Evolutionary conservation across 257 asterid genomes (phyloP), one percentile per base, ranked within the genome.

Genomic region (Cynanchum wilfordii): DNA sequence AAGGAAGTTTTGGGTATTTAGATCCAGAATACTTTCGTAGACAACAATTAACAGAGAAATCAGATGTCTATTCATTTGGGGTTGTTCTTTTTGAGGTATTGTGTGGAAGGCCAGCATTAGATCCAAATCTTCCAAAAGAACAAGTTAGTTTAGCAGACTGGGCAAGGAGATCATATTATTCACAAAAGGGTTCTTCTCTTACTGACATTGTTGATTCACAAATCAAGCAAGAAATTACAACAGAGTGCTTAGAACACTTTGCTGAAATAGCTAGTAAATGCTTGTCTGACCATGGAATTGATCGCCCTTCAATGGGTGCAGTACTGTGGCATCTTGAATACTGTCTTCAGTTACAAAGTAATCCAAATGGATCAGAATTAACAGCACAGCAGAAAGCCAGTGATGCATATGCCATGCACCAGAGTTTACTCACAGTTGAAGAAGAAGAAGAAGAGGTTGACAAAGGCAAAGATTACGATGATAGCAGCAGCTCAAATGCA

Each of bases 1-100:
- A 89, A 73, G 96, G 97, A 0, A 91, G 96, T 68, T 91, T 91
- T 19, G 96, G 97, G 29, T 89, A 91, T 79, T 78, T 91, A 50
- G 96, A 89, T 77, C 95, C 95, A 0, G 96, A 91, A 82, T 91
- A 89, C 72, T 91, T 85, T 70, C 79, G 85, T 7, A 81, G 90
- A 15, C 97, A 89, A n/a, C 85, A 84, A 71, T 56, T 91, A 74
- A 91, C 96, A 1, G 93, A 91, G 27, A 91, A 91, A 54, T 88
- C 95, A 1, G 96, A 91, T 71, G 91, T 91, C 0, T 91, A 89
- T 62, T 89, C 97, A 0, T 91, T 86, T 24, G 95, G 97, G 0
- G 96, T 91, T 0, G 95, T 89, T 3, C 84, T 91, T 1, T 83
- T 88, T 17, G 95, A 91, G 72, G 93, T 84, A 10, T 6, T 89